phyloP scores from a whole-genome alignment of 2,329 filamentous ascomycete genomes.

The Colletotrichum navitas region DNA sequence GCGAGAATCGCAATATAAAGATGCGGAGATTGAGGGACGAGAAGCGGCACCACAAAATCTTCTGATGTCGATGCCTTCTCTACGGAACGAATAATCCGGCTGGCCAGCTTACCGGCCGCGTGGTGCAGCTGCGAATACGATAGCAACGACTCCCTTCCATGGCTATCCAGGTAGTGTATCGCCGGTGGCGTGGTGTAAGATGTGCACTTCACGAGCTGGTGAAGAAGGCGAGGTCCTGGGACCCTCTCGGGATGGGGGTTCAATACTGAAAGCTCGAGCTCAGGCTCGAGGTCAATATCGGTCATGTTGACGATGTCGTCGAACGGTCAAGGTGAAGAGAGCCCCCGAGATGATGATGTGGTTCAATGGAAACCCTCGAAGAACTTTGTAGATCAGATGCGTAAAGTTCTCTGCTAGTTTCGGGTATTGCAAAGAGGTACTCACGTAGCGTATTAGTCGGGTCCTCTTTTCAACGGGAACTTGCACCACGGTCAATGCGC shows the following conservation, averaged over 20 bases:
- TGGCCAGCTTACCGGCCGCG: conserved; percentile 68
- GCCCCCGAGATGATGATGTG: conserved; percentile 6
- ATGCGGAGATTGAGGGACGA: conserved; percentile 81
- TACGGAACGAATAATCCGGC: conserved; percentile 56
- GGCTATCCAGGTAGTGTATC: conserved; percentile 68
- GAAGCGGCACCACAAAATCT: conserved; percentile 74
- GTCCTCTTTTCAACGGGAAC: conserved; percentile 36
- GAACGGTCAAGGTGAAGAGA: conserved; percentile 3
- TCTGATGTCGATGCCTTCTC: not conserved
- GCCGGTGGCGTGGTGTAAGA: conserved; percentile 58
- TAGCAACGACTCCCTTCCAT: conserved; percentile 60
- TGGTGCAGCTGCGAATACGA: conserved; percentile 74
- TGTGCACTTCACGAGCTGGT: conserved; percentile 69
- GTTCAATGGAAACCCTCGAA: not conserved
- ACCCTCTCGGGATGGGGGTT: conserved; percentile 58
- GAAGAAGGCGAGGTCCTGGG: conserved; percentile 60
- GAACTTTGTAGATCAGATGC: conserved; percentile 12
- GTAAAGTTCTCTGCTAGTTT: conserved; percentile 12
- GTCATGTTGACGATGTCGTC: conserved; percentile 27
- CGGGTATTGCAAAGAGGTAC: conserved; percentile 20
- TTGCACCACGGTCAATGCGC: conserved; percentile 33
- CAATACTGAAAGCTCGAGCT: conserved; percentile 56
- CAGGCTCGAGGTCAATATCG: conserved; percentile 10
- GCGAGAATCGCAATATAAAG: conserved; percentile 84
- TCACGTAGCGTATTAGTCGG: conserved; percentile 38